phyloP scores from a whole-genome alignment of 805 yeast species.

The Maudiozyma saulgeensis region DNA sequence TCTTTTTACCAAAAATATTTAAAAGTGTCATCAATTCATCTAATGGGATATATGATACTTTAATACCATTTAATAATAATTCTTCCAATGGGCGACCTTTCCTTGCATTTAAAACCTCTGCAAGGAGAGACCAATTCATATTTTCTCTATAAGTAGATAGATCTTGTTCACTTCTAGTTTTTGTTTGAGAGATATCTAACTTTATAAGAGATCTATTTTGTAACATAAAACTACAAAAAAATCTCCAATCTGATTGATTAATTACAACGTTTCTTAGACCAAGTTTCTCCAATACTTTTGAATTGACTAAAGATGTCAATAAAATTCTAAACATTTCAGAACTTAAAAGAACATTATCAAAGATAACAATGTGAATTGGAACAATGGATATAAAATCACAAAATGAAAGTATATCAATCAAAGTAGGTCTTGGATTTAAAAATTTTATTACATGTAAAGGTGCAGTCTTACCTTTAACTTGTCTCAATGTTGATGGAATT shows the following conservation, averaged over 20 bases:
- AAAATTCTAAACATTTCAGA: constrained; percentile 68
- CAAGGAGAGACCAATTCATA: constrained; percentile 75
- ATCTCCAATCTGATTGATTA: constrained; percentile 65
- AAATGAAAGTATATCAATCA: constrained; percentile 79
- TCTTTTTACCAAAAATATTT: constrained; percentile 42
- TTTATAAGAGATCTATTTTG: constrained; percentile 48
- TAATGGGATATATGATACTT: constrained; percentile 39
- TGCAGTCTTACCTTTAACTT: constrained; percentile 65
- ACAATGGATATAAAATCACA: constrained; percentile 82
- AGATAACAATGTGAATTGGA: constrained; percentile 62
- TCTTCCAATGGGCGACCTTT: constrained; percentile 62
- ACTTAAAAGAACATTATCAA: constrained; percentile 72
- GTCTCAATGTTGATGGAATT: constrained; percentile 79
- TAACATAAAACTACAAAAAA: constrained; percentile 64
- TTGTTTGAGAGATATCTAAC: constrained; percentile 63
- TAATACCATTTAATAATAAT: constrained; percentile 71
- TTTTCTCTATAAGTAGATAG: constrained; percentile 45
- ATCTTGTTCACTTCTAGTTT: constrained; percentile 30
- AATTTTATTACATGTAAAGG: constrained; percentile 66
- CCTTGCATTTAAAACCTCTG: constrained; percentile 56
- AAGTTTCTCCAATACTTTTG: constrained; percentile 58
- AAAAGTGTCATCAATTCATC: constrained; percentile 46
- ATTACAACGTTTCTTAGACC: constrained; percentile 73
- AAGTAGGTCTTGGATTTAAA: constrained; percentile 80
- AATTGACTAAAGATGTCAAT: constrained; percentile 59